Evolutionary conservation across 2,329 filamentous ascomycete genomes (phyloP).

Genomic region (Paraphaeosphaeria sporulosa): DNA sequence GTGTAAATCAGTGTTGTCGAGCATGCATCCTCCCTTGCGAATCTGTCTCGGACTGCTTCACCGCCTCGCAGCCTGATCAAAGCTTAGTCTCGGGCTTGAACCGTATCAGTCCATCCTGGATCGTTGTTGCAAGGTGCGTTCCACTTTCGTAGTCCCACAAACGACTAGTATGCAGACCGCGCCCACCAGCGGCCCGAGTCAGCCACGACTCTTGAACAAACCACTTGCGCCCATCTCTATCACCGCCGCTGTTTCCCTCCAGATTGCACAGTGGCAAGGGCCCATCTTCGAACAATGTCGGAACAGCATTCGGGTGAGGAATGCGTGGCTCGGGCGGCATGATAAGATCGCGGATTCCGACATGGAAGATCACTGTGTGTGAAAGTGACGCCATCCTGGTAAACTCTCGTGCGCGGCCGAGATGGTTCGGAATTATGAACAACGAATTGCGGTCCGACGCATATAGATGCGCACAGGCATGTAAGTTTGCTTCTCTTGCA

Average conservation of each 20-base stretch:
- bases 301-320: constrained; percentile 31
- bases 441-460: constrained; percentile 64
- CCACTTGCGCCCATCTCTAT: constrained; percentile 40
- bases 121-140: constrained; percentile 42
- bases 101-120: constrained; percentile 43
- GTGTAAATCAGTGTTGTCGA: neutral
- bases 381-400: constrained; percentile 42
- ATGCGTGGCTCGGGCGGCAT: constrained; percentile 34
- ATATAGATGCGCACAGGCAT: constrained; percentile 65
- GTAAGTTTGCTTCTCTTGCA: constrained; percentile 56
- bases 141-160: constrained; percentile 42
- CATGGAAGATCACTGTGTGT: constrained; percentile 46
- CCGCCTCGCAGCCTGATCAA: neutral
- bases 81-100: constrained; percentile 25
- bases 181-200: constrained; percentile 32
- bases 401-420: constrained; percentile 32
- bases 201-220: constrained; percentile 43
- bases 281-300: constrained; percentile 33
- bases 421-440: constrained; percentile 59
- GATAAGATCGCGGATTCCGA: constrained; percentile 33
- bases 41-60: neutral
- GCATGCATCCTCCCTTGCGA: neutral
- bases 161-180: constrained; percentile 37
- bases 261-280: constrained; percentile 32
- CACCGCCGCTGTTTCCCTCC: constrained; percentile 21